Evolutionary conservation across 2,329 filamentous ascomycete genomes (phyloP), one percentile per base, ranked within the genome.

Genomic region (Claviceps maximensis): DNA sequence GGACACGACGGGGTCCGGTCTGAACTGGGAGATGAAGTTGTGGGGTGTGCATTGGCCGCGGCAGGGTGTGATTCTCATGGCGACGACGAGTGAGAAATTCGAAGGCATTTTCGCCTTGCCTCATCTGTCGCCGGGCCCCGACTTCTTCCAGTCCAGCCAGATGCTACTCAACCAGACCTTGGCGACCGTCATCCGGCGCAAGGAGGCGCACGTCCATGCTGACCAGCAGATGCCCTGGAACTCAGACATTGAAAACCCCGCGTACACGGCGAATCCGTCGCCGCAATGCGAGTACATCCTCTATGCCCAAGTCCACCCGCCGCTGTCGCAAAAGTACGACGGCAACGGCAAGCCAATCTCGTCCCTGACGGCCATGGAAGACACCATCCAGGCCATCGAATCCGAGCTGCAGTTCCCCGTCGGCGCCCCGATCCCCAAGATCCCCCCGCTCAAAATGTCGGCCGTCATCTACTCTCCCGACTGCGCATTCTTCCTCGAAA

Each of bases 81-180:
- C 86, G 1, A 96, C 91, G 0, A 91, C 89, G 48, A 96, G 89
- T 67, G 87, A 95, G 63, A 96, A 95, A 71, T 93, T 93, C 62
- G 82, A 85, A n/a, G 90, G 93, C 45, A 84, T 97, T 53, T 95
- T 95, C 65, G 86, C 84, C 2, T 72, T 97, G 47, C 90, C 93
- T 27, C 89, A 97, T 67, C 77, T 98, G 50, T 75, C 86, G 0
- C 77, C 87, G 0, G 67, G 72, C 21, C 64, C 71, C 3, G 72
- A 79, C 49, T 82, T 77, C 62, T 81, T 80, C 65, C 65, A 70
- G 62, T 75, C 78, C 56, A 75, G 81, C 70, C 66, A 84, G 62
- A 71, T 72, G 50, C 71, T 95, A 17, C 73, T 97, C 38, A 87
- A 91, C 61, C 74, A 78, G 58, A 90, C 87, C 0, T 72, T 96